Base-by-base conservation (phyloP, 192 early-diverging fungal species). In the Coemansia sp. region DNA sequence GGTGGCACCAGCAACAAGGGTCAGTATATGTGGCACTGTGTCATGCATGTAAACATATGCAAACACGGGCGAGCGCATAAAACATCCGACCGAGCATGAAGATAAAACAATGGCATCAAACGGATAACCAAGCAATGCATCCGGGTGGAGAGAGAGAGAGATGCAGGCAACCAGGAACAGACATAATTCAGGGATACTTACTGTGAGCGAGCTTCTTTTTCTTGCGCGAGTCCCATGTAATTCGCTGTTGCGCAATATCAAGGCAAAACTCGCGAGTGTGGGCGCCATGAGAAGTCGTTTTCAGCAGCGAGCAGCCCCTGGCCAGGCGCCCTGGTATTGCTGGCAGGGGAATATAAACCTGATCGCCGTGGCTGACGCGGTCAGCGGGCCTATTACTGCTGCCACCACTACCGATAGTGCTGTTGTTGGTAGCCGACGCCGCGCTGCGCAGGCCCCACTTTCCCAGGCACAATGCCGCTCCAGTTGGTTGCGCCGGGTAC, bases 161-260 rank as follows among this genome's bases (percentile, higher is more conserved):
- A 26, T 28, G 26, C 43, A 32, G 11, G 35, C 4, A 46, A 21
- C 8, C 19, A 57, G 16, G 35, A 43, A 19, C 30, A 50, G 32
- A 53, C 63, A 47, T 23, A 35, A 46, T n/a, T 9, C 39, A 21
- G 9, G n/a, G 28, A 40, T 53, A 82, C 80, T 72, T 82, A 82
- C 80, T 76, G 39, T 84, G 74, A 47, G 81, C 81, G 21, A 78
- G 81, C 67, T 84, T 84, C 58, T 76, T 78, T 67, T 84, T 84
- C 47, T 84, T 84, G 35, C 67, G 77, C 46, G 82, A 84, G 63
- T 84, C 60, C 82, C 82, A 84, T 42, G 76, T 80, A 70, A 84
- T 72, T 21, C 82, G 77, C 66, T 84, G 82, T 66, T 84, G 82
- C 30, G 77, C 77, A 64, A 80, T 74, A 74, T 84, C 82, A 37